A percentile compares a stretch with the other conserved stretches of the same genome.
phyloP scores from a whole-genome alignment of 371 early-diverging fungal species.

The Sanchytrium tribonematis region DNA sequence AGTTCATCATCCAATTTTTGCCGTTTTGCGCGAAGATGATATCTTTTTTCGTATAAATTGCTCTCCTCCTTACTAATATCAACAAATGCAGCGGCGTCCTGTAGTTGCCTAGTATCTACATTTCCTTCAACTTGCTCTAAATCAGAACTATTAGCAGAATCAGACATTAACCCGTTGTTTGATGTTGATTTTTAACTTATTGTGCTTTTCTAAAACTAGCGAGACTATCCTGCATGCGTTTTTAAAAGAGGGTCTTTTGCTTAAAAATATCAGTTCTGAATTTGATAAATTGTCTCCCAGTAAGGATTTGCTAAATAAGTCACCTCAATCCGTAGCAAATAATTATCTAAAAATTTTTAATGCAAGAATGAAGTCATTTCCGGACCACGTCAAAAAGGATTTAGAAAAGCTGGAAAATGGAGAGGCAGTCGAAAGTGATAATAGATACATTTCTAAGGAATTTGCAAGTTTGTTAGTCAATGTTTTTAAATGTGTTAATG shows the following conservation, averaged over 20 bases:
- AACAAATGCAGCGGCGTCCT: not conserved
- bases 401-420: not conserved
- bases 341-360: not conserved
- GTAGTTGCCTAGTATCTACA: not conserved
- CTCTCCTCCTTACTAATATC: not conserved
- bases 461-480: not conserved
- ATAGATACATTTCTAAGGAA: not conserved
- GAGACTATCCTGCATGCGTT: too few relatives aligned
- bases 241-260: too few relatives aligned
- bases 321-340: too few relatives aligned
- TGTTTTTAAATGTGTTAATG: not conserved
- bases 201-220: not conserved
- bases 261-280: too few relatives aligned
- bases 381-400: not conserved
- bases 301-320: too few relatives aligned
- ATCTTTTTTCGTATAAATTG: not conserved
- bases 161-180: not conserved
- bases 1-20: not conserved
- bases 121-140: not conserved
- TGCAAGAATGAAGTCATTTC: not conserved
- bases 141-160: not conserved
- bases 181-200: not conserved
- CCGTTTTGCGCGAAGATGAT: not conserved
- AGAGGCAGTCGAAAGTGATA: not conserved
- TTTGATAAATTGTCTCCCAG: too few relatives aligned